Evolutionary conservation across 352 stramenopile genomes (phyloP), one percentile per base, ranked within the genome.

Genomic region (Phytophthora tubulina): DNA sequence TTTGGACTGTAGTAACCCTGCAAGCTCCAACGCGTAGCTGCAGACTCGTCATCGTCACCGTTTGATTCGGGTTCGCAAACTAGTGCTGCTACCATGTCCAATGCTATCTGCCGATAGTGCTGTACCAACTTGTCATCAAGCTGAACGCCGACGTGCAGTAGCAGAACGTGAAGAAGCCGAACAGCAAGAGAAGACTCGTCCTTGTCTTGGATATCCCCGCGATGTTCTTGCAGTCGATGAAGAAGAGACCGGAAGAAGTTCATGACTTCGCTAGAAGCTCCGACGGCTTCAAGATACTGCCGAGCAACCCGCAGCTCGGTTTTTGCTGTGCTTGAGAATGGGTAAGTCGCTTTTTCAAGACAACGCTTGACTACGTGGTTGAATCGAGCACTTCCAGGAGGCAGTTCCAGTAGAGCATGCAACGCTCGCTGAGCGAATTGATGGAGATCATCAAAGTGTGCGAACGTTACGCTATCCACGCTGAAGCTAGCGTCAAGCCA

Each of bases 401-500:
- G 63, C 6, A 67, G 48, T 17, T 65, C 55, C 0, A 92, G 51
- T 6, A 90, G 67, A 38, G 45, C 70, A 10, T 70, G 30, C 7
- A 90, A 53, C 1, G 80, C 65, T 4, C 53, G 44, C 30, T 81
- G 75, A n/a, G 77, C 84, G 21, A 86, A 62, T 0, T 57, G 51
- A n/a, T 88, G 81, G 17, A 91, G 67, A n/a, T 69, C 63, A n/a
- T 63, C 51, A 13, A 92, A 82, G 36, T 91, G 75, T 3, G 61
- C n/a, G 14, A 81, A 75, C 1, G 10, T 39, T 3, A 53, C 14
- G 14, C 64, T 49, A 3, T 90, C 78, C 0, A 91, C 63, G 8
- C 75, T 74, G 17, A 90, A 90, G 55, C 82, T 90, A 21, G 90
- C 75, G 31, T 93, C 86, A 2, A 93, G 51, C 84, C 86, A 92